phyloP scores from a whole-genome alignment of 2,329 filamentous ascomycete genomes.

The Ascochyta fabae region DNA sequence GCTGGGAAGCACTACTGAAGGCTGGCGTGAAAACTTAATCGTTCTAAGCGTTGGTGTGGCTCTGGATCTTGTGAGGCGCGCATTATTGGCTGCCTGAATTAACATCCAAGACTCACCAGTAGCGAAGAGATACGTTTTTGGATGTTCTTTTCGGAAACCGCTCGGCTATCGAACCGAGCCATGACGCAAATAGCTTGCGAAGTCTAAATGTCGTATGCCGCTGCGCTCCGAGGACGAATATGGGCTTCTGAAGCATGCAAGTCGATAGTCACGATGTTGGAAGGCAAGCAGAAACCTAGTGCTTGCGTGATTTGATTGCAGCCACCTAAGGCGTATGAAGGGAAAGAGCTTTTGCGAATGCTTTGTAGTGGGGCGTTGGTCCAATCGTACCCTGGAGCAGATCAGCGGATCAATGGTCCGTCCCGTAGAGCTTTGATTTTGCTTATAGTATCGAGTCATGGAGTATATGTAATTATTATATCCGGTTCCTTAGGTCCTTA shows the following conservation, averaged over 20 bases:
- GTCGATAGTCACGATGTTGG: neutral
- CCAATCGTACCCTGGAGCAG: neutral
- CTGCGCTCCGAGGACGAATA: slow-evolving; percentile 27
- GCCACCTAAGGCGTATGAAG: neutral
- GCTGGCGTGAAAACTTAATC: slow-evolving; percentile 9
- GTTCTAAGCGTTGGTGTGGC: neutral
- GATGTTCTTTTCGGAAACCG: neutral
- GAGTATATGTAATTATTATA: neutral
- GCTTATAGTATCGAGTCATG: slow-evolving; percentile 4
- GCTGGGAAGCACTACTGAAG: slow-evolving; percentile 13
- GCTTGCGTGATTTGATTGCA: neutral
- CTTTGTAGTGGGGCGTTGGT: slow-evolving; percentile 22
- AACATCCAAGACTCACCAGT: neutral
- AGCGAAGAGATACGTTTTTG: neutral
- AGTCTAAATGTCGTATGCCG: neutral
- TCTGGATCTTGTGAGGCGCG: slow-evolving; percentile 6
- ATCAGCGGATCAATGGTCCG: slow-evolving; percentile 8
- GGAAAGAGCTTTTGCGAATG: slow-evolving; percentile 9
- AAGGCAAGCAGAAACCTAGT: neutral
- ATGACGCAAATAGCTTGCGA: slow-evolving; percentile 8
- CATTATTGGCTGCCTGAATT: slow-evolving; percentile 1
- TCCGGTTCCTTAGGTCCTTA: neutral
- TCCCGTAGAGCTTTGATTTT: neutral
- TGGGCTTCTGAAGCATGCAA: neutral
- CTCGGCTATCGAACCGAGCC: slow-evolving; percentile 12